Evolutionary conservation across 202 grass and related monocot species (phyloP), one percentile per base, ranked within the genome.

Genomic region (Carex arenaria): DNA sequence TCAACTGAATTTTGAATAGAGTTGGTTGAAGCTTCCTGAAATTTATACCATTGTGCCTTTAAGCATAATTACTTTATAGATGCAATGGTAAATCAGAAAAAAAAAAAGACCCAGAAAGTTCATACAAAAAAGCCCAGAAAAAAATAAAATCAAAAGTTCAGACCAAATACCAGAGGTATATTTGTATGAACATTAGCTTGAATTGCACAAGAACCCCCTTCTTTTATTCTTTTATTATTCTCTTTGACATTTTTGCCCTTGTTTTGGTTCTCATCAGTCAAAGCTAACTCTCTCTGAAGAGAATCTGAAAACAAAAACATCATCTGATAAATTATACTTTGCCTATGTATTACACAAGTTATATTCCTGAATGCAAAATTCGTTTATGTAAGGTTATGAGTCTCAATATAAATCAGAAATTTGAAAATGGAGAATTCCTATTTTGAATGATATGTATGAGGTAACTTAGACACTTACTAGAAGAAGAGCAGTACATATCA

Each of bases 211-310:
- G 61, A 14, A 7, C 87, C 84, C 61, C 87, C 79, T 66, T 78
- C 73, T 87, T 61, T 90, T 64, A 92, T 89, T 61, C 92, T 92
- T 86, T 89, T 94, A 68, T 67, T 68, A n/a, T 64, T 78, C 13
- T 85, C 83, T 82, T 92, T 92, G 54, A 85, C 61, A 54, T 51
- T 78, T 85, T 76, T 76, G 78, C 72, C 79, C 73, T 54, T 79
- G 8, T 80, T 88, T 67, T 85, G 86, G 53, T 85, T 82, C 73
- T 60, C 52, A 1, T 82, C 80, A 14, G 42, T 82, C 42, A 54
- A 47, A 31, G 53, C 64, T 56, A 82, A 40, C 43, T 82, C 80
- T 82, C 63, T 67, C 30, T 64, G 80, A 82, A 82, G 22, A 67
- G 80, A 67, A 82, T 67, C 80, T 82, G 60, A 56, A 69, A 78